Base-by-base conservation (phyloP, 2,329 filamentous ascomycete species). In the Fusarium subtropicale region DNA sequence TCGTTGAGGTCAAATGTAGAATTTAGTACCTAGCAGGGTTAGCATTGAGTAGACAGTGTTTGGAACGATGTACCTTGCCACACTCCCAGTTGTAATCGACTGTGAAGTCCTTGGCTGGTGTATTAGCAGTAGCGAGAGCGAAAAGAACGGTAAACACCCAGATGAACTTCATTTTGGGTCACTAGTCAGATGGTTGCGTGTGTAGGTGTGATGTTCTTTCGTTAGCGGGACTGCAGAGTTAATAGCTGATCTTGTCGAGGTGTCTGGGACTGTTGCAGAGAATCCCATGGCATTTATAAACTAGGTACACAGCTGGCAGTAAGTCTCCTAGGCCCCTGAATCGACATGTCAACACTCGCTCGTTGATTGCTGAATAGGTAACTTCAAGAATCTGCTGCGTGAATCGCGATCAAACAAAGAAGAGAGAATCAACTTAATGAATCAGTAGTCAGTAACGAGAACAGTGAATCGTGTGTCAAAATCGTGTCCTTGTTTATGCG, bases 11-110 rank as follows among this genome's bases (percentile, higher is more conserved):
- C n/a, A 24, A 51, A 1, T 4, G 48, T 12, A 28, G 34, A 39
- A 10, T 51, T 51, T 7, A 28, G 26, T 10, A 20, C 6, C 48
- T 51, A 30, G 15, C 13, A 28, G 24, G 18, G 13, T 38, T 20
- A 33, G 20, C 30, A 9, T 18, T 52, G 18, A 24, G 20, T 7
- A 44, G 16, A 9, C 1, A 11, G 3, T 31, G 7, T 12, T 26
- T n/a, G 5, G 10, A 7, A 28, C 10, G 15, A 24, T 30, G 12
- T 46, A 66, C 47, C 34, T 41, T 39, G 26, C 56, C 48, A 12
- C 66, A 69, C 24, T 57, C 36, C 41, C 39, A 69, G 18, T 39
- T 33, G 11, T 62, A 69, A 11, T 28, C 44, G 51, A 22, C 4
- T 6, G 34, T 28, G 41, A 44, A 33, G 26, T 58, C 56, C 4